Percentiles rank a stretch among this genome's conserved stretches.
phyloP scores from a whole-genome alignment of 257 asterid genomes.

The Nyctanthes arbortristis region DNA sequence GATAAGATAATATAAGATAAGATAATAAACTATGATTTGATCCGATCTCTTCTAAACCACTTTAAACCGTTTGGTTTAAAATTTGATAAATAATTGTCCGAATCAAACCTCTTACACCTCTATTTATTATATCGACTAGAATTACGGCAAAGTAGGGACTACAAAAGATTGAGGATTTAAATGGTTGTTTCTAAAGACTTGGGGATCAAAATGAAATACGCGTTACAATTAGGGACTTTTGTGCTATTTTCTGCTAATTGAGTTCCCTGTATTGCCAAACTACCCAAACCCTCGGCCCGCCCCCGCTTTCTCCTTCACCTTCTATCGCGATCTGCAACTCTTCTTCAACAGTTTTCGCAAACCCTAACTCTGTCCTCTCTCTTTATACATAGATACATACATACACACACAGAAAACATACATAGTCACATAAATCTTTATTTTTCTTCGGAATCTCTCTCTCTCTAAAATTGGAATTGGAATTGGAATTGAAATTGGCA shows the following conservation, averaged over 20 bases:
- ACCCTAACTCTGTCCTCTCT: conserved; percentile 47
- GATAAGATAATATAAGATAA: no score
- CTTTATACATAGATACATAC: conserved; percentile 16
- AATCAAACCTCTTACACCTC: no score
- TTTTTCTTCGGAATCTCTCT: conserved; percentile 20
- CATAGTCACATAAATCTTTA: conserved; percentile 20
- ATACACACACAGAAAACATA: no score
- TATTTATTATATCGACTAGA: no score
- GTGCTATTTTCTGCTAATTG: background rate
- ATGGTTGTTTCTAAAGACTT: no score
- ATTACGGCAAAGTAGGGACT: no score
- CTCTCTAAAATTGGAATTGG: conserved; percentile 24
- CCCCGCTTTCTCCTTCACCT: conserved; percentile 34
- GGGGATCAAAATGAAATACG: background rate
- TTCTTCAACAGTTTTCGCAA: conserved; percentile 44
- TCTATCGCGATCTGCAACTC: conserved; percentile 14
- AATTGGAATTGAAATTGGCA: no score
- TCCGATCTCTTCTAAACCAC: no score
- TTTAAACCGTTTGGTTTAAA: no score
- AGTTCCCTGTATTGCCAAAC: conserved; percentile 26
- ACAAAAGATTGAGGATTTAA: background rate
- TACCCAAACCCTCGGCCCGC: conserved; percentile 71
- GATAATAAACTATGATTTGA: no score
- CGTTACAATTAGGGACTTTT: background rate
- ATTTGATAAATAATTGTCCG: no score